Conservation (phyloP, 2,329 filamentous ascomycete species). For the Fonsecaea nubica region DNA sequence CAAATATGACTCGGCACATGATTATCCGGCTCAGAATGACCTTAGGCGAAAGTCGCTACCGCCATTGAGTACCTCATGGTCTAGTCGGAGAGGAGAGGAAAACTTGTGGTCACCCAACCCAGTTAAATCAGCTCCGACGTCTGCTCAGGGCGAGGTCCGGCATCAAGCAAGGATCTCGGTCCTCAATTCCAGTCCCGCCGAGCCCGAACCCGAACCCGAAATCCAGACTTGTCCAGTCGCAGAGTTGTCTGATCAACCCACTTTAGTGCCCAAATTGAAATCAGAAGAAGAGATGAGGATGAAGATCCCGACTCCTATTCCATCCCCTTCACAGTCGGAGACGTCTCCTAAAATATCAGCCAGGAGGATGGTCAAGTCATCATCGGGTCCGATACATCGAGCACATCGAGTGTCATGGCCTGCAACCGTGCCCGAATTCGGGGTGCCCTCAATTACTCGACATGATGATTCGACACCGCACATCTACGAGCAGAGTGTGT, state of each 20-base stretch:
- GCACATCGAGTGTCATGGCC: background rate
- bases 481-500: background rate
- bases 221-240: background rate
- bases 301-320: constrained; percentile 8
- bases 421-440: constrained; percentile 14
- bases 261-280: background rate
- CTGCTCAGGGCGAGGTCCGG: background rate
- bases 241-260: background rate
- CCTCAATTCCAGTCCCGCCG: background rate
- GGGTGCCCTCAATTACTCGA: constrained; percentile 9
- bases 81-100: background rate
- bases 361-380: background rate
- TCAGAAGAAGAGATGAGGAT: constrained; percentile 13
- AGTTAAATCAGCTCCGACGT: background rate
- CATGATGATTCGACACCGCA: background rate
- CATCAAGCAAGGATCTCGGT: background rate
- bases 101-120: background rate
- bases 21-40: constrained; percentile 3
- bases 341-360: background rate
- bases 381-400: background rate
- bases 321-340: background rate
- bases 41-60: background rate
- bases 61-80: background rate
- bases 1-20: constrained; percentile 7
- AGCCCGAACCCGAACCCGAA: background rate